phyloP scores from a whole-genome alignment of 495 filamentous ascomycete species.

The Symbiotaphrina buchneri region DNA sequence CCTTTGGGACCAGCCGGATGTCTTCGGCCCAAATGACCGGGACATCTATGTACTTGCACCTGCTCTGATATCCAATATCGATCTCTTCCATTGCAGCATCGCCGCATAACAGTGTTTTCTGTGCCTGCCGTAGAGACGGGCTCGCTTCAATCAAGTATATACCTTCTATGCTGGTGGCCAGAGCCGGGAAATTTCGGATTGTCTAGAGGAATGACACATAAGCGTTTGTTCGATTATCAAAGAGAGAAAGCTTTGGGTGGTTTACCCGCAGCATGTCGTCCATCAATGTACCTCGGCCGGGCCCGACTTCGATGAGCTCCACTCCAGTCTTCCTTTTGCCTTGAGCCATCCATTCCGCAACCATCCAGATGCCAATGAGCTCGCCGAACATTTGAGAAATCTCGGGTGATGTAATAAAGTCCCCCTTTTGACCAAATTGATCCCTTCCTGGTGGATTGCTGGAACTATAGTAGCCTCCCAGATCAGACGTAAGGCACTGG shows the following conservation, averaged over 20 bases:
- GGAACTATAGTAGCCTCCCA: conserved; percentile 88
- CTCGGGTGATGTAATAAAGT: conserved; percentile 93
- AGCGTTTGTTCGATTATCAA: neutral
- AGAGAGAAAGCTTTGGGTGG: neutral
- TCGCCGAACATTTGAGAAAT: conserved; percentile 96
- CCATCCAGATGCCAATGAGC: conserved; percentile 78
- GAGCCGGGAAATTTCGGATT: conserved; percentile 55
- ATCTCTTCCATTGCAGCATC: conserved; percentile 41
- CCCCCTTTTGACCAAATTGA: conserved; percentile 75
- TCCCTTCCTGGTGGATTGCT: conserved; percentile 34
- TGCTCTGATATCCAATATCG: conserved; percentile 52
- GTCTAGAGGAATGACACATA: conserved; percentile 28
- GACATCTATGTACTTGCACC: conserved; percentile 46
- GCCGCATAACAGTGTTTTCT: conserved; percentile 69
- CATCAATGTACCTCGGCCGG: conserved; percentile 91
- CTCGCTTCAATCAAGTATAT: conserved; percentile 89
- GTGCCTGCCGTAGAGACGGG: conserved; percentile 43
- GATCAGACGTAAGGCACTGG: conserved; percentile 79
- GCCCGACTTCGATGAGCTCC: conserved; percentile 80
- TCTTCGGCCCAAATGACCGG: conserved; percentile 83
- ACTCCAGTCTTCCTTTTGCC: conserved; percentile 46
- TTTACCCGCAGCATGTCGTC: conserved; percentile 75
- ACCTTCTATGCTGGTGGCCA: conserved; percentile 54
- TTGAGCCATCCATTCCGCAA: conserved; percentile 90
- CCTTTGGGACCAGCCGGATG: conserved; percentile 56